Conservation (phyloP, 441 rosid species). For the Arabidopsis lyrata region DNA sequence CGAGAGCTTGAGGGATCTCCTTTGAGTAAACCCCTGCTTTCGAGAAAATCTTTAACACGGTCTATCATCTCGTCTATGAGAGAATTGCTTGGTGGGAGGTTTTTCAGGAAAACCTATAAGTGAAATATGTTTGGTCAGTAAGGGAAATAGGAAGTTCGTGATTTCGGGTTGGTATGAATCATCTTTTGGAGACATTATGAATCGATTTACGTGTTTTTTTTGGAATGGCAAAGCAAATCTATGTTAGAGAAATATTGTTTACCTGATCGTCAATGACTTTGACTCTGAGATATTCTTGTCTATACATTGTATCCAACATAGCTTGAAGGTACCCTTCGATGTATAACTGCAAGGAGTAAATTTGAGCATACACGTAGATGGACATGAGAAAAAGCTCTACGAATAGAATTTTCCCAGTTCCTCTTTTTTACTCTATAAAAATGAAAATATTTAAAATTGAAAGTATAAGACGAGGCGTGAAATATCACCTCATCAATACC, state of each 20-base stretch:
- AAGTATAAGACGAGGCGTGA: slow-evolving; percentile 31
- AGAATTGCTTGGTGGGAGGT: slow-evolving; percentile 88
- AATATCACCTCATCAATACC: slow-evolving; percentile 87
- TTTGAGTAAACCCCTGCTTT: slow-evolving; percentile 83
- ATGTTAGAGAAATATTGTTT: not conserved
- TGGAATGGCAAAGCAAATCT: slow-evolving; percentile 12
- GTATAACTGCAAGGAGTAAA: slow-evolving; percentile 64
- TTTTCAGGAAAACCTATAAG: slow-evolving; percentile 80
- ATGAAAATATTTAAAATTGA: not conserved
- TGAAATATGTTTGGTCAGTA: slow-evolving; percentile 19
- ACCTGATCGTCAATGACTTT: slow-evolving; percentile 96
- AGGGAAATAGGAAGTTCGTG: slow-evolving; percentile 14
- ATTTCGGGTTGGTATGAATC: not conserved
- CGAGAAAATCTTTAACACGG: slow-evolving; percentile 88
- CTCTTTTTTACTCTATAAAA: slow-evolving; percentile 8
- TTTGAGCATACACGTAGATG: slow-evolving; percentile 24
- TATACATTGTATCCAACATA: slow-evolving; percentile 85
- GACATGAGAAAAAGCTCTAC: slow-evolving; percentile 1
- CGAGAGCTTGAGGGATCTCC: slow-evolving; percentile 88
- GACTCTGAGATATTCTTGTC: slow-evolving; percentile 95
- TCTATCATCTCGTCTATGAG: slow-evolving; percentile 90
- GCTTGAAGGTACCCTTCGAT: slow-evolving; percentile 98
- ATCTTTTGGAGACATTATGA: not conserved
- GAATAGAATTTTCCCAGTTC: not conserved
- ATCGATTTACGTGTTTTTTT: not conserved